Conservation (phyloP, 495 filamentous ascomycete genomes). For the Podospora appendiculata region DNA sequence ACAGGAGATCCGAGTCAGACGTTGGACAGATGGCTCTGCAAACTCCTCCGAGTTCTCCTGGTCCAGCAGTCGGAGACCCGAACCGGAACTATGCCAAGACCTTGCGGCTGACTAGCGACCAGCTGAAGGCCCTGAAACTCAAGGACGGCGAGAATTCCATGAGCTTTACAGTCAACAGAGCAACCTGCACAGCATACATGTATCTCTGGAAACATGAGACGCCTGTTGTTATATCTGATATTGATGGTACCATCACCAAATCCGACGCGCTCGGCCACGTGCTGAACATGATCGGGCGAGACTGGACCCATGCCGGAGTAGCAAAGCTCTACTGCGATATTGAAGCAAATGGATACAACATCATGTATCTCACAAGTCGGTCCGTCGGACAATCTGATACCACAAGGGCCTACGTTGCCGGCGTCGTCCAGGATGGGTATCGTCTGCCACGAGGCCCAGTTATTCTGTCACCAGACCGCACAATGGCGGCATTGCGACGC, state of each 20-base stretch:
- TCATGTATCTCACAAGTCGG: slow-evolving; percentile 94
- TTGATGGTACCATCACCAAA: slow-evolving; percentile 98
- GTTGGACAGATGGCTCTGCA: slow-evolving; percentile 56
- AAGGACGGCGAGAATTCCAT: slow-evolving; percentile 82
- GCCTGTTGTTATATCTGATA: slow-evolving; percentile 95
- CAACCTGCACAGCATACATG: slow-evolving; percentile 86
- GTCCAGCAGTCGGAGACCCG: slow-evolving; percentile 52
- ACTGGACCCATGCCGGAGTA: slow-evolving; percentile 96
- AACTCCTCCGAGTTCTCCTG: slow-evolving; percentile 73
- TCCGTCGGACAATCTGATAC: slow-evolving; percentile 90
- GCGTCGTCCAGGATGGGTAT: slow-evolving; percentile 82
- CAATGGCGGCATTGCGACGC: slow-evolving; percentile 86
- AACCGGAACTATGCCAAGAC: slow-evolving; percentile 93
- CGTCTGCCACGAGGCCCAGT: slow-evolving; percentile 82
- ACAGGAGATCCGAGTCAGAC: slow-evolving; percentile 58
- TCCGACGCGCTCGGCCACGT: slow-evolving; percentile 97
- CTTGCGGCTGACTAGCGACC: slow-evolving; percentile 88
- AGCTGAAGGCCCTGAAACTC: slow-evolving; percentile 79
- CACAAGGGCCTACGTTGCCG: slow-evolving; percentile 83
- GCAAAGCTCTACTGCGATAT: slow-evolving; percentile 97
- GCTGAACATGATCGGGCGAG: slow-evolving; percentile 92
- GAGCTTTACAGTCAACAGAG: slow-evolving; percentile 92
- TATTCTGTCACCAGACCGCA: slow-evolving; percentile 90
- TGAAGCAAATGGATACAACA: slow-evolving; percentile 92
- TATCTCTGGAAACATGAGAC: slow-evolving; percentile 84